Evolutionary conservation across 1,284 basidiomycete genomes (phyloP).

Genomic region (Trichosporon faecale): DNA sequence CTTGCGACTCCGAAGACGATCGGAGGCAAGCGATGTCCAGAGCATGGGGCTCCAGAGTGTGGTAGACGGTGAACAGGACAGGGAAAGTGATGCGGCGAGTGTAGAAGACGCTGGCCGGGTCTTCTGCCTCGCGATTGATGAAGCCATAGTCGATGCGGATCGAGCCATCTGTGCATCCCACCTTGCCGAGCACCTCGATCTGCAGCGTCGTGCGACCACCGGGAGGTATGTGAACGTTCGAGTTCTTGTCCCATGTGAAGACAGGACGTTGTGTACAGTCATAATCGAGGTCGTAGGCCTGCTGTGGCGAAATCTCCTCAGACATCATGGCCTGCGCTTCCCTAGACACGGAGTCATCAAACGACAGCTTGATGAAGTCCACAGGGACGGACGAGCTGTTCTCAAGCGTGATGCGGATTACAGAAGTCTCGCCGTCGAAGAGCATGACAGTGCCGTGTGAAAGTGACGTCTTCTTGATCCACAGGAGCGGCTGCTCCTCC

Average conservation of each 20-base stretch:
- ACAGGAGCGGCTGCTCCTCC: slow-evolving; percentile 77
- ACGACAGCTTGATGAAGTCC: slow-evolving; percentile 77
- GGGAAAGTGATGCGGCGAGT: slow-evolving; percentile 79
- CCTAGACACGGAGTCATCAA: slow-evolving; percentile 81
- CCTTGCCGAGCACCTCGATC: slow-evolving; percentile 78
- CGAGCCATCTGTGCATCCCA: slow-evolving; percentile 74
- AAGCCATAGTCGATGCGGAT: slow-evolving; percentile 81
- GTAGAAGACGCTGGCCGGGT: slow-evolving; percentile 58
- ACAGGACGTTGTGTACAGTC: slow-evolving; percentile 73
- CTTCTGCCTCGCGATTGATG: slow-evolving; percentile 55
- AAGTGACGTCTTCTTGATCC: slow-evolving; percentile 78
- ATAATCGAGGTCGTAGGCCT: slow-evolving; percentile 87
- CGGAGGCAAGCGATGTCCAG: slow-evolving; percentile 67
- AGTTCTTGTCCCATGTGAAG: slow-evolving; percentile 65
- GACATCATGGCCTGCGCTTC: slow-evolving; percentile 70
- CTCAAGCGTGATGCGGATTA: slow-evolving; percentile 76
- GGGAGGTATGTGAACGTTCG: slow-evolving; percentile 61
- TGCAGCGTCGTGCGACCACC: slow-evolving; percentile 67
- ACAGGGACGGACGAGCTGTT: slow-evolving; percentile 79
- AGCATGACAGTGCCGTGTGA: slow-evolving; percentile 89
- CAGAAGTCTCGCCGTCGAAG: slow-evolving; percentile 78
- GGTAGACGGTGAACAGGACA: slow-evolving; percentile 85
- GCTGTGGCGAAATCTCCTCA: slow-evolving; percentile 71
- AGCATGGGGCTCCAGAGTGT: slow-evolving; percentile 77
- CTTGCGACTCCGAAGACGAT: neutral